Evolutionary conservation across 2,329 filamentous ascomycete species (phyloP).

Genomic region (Pseudogymnoascus sp.): DNA sequence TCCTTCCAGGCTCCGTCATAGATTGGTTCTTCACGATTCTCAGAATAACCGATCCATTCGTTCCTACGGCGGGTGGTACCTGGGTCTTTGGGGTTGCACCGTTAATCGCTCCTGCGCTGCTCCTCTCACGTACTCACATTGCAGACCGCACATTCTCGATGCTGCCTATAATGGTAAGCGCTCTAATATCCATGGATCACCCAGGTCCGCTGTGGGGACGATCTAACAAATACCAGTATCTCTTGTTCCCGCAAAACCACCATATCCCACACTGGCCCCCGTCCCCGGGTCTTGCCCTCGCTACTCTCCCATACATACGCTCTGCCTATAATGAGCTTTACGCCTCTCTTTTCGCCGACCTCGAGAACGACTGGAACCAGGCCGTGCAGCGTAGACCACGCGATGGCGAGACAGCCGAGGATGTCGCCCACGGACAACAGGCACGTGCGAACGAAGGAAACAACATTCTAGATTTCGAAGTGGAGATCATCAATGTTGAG

Average conservation of each 20-base stretch:
- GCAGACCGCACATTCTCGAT: conserved; percentile 40
- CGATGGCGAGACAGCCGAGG: conserved; percentile 27
- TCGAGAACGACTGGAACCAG: conserved; percentile 27
- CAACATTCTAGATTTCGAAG: conserved; percentile 27
- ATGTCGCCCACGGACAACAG: conserved; percentile 19
- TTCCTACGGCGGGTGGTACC: conserved; percentile 16
- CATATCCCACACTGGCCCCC: conserved; percentile 38
- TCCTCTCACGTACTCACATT: conserved; percentile 58
- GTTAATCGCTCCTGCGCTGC: conserved; percentile 58
- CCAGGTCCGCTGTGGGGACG: conserved; percentile 17
- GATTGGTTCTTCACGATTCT: conserved; percentile 14
- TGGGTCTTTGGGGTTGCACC: conserved; percentile 46
- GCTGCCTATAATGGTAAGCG: conserved; percentile 31
- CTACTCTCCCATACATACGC: conserved; percentile 57
- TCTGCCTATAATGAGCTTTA: conserved; percentile 57
- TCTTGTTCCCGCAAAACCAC: conserved; percentile 13
- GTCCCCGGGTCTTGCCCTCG: conserved; percentile 56
- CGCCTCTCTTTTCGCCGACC: conserved; percentile 20
- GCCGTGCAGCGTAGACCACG: conserved; percentile 28
- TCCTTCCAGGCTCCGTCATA: not conserved
- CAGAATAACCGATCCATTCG: conserved; percentile 21
- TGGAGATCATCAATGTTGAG: conserved; percentile 32
- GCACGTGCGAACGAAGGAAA: conserved; percentile 21
- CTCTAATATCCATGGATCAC: conserved; percentile 46
- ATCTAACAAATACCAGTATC: conserved; percentile 20